Percentiles rank a stretch among this genome's conserved stretches.
phyloP scores from a whole-genome alignment of 352 stramenopile genomes.

The Phytophthora sojae region DNA sequence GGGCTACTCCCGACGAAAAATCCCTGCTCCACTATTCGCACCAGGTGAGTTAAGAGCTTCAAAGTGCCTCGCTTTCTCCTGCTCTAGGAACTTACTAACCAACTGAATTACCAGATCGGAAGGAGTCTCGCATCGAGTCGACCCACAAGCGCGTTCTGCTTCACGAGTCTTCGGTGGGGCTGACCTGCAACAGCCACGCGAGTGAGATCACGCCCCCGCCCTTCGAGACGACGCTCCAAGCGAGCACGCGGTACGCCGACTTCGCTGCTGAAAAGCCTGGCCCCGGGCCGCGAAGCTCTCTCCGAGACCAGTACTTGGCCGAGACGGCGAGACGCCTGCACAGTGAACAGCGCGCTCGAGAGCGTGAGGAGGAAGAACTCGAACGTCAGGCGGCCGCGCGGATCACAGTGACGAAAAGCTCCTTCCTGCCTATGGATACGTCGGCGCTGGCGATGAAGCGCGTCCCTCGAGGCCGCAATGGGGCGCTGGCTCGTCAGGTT shows the following conservation, averaged over 20 bases:
- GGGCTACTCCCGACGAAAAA: slow-evolving; percentile 64
- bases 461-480: slow-evolving; percentile 65
- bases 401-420: slow-evolving; percentile 45
- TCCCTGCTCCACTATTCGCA: slow-evolving; percentile 45
- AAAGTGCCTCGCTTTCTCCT: background rate
- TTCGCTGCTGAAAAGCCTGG: slow-evolving; percentile 39
- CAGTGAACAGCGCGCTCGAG: slow-evolving; percentile 39
- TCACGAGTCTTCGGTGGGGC: slow-evolving; percentile 34
- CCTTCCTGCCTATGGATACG: slow-evolving; percentile 47
- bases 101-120: slow-evolving; percentile 37
- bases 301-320: slow-evolving; percentile 51
- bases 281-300: slow-evolving; percentile 49
- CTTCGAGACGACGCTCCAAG: slow-evolving; percentile 72
- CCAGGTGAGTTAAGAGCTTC: slow-evolving; percentile 31
- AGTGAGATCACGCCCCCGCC: slow-evolving; percentile 29
- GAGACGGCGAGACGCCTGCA: slow-evolving; percentile 52
- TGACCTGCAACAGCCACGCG: slow-evolving; percentile 42
- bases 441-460: slow-evolving; percentile 41
- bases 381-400: slow-evolving; percentile 27
- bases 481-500: slow-evolving; percentile 45
- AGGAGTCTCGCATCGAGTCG: slow-evolving; percentile 48
- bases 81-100: background rate
- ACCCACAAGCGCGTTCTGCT: slow-evolving; percentile 66
- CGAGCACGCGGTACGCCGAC: slow-evolving; percentile 56
- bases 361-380: slow-evolving; percentile 36